Conservation (phyloP, 2,329 filamentous ascomycete genomes). For the Zasmidium angulare region DNA sequence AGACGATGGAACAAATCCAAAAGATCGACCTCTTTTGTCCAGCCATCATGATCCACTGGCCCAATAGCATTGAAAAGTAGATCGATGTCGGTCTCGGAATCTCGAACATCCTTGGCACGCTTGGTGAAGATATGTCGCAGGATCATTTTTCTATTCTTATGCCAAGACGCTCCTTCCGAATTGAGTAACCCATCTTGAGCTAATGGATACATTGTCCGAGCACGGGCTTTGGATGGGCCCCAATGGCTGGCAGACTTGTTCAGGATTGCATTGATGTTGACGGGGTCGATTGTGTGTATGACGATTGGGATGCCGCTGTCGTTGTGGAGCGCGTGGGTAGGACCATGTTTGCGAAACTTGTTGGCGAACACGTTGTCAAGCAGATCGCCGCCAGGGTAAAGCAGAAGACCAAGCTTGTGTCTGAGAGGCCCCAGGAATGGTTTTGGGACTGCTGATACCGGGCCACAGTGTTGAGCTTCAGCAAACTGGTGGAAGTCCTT, state of each 20-base stretch:
- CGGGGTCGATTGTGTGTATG: constrained; percentile 22
- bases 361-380: constrained; percentile 19
- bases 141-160: constrained; percentile 23
- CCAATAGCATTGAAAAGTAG: constrained; percentile 20
- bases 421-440: constrained; percentile 15
- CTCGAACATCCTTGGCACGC: constrained; percentile 18
- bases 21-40: constrained; percentile 29
- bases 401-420: constrained; percentile 20
- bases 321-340: constrained; percentile 20
- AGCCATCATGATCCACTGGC: constrained; percentile 15
- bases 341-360: constrained; percentile 20
- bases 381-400: constrained; percentile 19
- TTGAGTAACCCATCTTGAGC: constrained; percentile 23
- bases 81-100: constrained; percentile 18
- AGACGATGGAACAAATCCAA: constrained; percentile 34
- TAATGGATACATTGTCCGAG: constrained; percentile 21
- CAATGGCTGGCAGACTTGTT: constrained; percentile 15
- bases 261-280: constrained; percentile 21
- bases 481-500: constrained; percentile 1
- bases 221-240: constrained; percentile 16
- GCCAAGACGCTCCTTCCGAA: constrained; percentile 20
- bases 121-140: constrained; percentile 20
- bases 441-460: constrained; percentile 11
- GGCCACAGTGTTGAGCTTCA: constrained; percentile 8
- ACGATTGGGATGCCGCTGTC: constrained; percentile 16